Evolutionary conservation across 371 early-diverging fungal genomes (phyloP).

Genomic region (Haplosporangium sp.): DNA sequence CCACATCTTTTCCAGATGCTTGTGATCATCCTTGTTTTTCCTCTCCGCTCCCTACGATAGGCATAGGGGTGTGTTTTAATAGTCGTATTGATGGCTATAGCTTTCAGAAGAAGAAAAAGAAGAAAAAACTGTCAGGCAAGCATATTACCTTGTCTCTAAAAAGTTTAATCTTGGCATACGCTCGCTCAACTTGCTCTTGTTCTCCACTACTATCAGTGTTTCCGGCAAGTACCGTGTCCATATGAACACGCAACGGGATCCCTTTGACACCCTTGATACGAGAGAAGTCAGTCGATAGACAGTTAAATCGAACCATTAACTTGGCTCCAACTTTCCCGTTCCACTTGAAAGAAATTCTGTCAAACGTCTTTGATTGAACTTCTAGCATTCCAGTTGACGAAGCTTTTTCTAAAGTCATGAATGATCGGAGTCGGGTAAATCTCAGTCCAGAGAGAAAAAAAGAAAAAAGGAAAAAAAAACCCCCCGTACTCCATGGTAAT

Average conservation of each 20-base stretch:
- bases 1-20: slow-evolving; percentile 69
- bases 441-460: too few species aligned
- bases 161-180: slow-evolving; percentile 77
- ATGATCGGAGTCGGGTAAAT: too few species aligned
- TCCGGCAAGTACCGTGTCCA: slow-evolving; percentile 58
- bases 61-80: too few species aligned
- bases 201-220: background rate
- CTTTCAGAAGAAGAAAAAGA: background rate
- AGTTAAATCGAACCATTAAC: slow-evolving; percentile 79
- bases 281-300: slow-evolving; percentile 86
- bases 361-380: slow-evolving; percentile 71
- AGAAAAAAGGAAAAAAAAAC: too few species aligned
- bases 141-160: slow-evolving; percentile 80
- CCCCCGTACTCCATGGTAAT: too few species aligned
- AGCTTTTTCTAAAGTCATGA: slow-evolving; percentile 49
- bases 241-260: slow-evolving; percentile 77
- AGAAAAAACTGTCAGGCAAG: background rate
- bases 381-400: slow-evolving; percentile 64
- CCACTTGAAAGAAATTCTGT: slow-evolving; percentile 82
- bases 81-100: slow-evolving; percentile 9
- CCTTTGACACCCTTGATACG: slow-evolving; percentile 90
- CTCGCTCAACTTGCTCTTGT: slow-evolving; percentile 57
- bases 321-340: slow-evolving; percentile 77
- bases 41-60: slow-evolving; percentile 66
- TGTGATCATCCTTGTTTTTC: slow-evolving; percentile 77